Conservation (phyloP, 2,329 filamentous ascomycete genomes). For the Colletotrichum liriopes region DNA sequence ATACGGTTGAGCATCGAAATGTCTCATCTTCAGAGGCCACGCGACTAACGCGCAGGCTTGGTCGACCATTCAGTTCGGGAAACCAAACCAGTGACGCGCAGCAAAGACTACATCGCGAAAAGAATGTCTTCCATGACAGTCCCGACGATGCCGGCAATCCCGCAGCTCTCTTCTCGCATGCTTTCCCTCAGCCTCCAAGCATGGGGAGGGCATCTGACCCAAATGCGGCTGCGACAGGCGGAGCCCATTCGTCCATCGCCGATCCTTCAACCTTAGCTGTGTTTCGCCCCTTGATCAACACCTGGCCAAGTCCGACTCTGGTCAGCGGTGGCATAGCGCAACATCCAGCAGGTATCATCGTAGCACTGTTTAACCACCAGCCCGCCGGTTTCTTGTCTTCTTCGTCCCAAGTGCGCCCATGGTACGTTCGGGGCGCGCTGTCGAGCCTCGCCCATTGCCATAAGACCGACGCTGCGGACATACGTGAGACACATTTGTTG, state of each 20-base stretch:
- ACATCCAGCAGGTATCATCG: conserved; percentile 27
- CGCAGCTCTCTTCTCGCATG: conserved; percentile 29
- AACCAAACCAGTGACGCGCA: neutral
- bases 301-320: conserved; percentile 24
- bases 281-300: conserved; percentile 33
- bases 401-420: conserved; percentile 14
- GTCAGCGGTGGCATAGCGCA: conserved; percentile 30
- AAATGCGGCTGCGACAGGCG: conserved; percentile 38
- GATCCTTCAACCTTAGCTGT: conserved; percentile 39
- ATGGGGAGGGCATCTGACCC: conserved; percentile 38
- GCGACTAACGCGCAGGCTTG: neutral
- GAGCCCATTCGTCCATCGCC: conserved; percentile 41
- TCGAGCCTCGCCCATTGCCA: conserved; percentile 12
- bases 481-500: conserved; percentile 22
- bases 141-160: conserved; percentile 31
- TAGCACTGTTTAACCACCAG: conserved; percentile 11
- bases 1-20: neutral
- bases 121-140: neutral
- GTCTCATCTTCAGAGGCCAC: neutral
- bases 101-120: neutral
- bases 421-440: conserved; percentile 15
- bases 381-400: conserved; percentile 8
- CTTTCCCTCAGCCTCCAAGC: conserved; percentile 35
- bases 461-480: conserved; percentile 12
- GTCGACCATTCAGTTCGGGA: neutral